A percentile compares a stretch with the other conserved stretches of the same genome.
Evolutionary conservation across 1,284 basidiomycete genomes (phyloP).

Genomic region (Sporisorium sorghi): DNA sequence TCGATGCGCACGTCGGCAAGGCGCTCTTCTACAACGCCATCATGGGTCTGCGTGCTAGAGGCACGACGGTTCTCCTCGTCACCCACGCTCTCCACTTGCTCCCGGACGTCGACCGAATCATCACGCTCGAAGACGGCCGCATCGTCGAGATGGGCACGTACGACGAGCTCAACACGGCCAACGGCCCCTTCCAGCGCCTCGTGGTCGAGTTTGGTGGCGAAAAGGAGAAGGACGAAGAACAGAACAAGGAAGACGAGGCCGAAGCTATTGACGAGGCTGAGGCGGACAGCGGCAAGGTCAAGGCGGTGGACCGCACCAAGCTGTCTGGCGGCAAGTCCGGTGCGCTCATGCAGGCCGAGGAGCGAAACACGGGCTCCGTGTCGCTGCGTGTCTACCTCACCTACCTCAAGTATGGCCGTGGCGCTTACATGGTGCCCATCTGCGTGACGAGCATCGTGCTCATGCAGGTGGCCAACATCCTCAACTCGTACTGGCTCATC

Average conservation of each 20-base stretch:
- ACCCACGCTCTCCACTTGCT: slow-evolving; percentile 73
- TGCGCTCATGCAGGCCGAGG: slow-evolving; percentile 61
- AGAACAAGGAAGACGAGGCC: slow-evolving; percentile 54
- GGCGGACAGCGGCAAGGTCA: slow-evolving; percentile 34
- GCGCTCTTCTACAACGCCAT: slow-evolving; percentile 67
- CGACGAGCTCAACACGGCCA: slow-evolving; percentile 74
- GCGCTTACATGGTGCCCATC: slow-evolving; percentile 74
- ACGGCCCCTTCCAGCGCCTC: slow-evolving; percentile 74
- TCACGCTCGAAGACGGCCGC: slow-evolving; percentile 78
- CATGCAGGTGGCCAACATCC: slow-evolving; percentile 76
- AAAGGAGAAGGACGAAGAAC: slow-evolving; percentile 55
- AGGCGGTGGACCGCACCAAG: slow-evolving; percentile 32
- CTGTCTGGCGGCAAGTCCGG: slow-evolving; percentile 42
- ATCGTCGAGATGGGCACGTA: slow-evolving; percentile 78
- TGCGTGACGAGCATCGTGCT: slow-evolving; percentile 74
- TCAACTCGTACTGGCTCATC: slow-evolving; percentile 70
- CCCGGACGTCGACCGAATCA: slow-evolving; percentile 75
- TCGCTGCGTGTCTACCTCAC: slow-evolving; percentile 75
- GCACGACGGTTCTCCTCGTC: slow-evolving; percentile 66
- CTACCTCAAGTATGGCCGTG: slow-evolving; percentile 78
- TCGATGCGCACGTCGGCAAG: slow-evolving; percentile 69
- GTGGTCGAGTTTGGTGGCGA: slow-evolving; percentile 70
- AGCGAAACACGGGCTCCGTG: slow-evolving; percentile 67
- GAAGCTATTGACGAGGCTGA: slow-evolving; percentile 40
- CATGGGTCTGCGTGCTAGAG: slow-evolving; percentile 50